Evolutionary conservation across 2,329 filamentous ascomycete species (phyloP).

Genomic region (Didymella pomorum): DNA sequence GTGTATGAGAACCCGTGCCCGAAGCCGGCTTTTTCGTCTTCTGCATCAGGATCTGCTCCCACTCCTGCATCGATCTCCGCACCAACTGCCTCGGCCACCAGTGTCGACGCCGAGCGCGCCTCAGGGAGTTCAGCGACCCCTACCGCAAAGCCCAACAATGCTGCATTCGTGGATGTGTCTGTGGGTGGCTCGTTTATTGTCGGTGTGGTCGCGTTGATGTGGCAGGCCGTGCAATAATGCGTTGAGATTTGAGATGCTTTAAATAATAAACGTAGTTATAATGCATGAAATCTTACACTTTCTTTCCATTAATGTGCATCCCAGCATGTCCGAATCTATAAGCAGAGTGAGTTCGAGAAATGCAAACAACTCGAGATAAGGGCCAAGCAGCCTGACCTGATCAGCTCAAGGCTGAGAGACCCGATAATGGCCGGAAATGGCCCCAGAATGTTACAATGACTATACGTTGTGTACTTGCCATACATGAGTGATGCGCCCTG

Average conservation of each 20-base stretch:
- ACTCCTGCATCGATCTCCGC: background rate
- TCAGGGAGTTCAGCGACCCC: background rate
- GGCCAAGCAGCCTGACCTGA: no score
- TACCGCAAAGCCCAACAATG: background rate
- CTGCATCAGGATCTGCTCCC: background rate
- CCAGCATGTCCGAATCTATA: no score
- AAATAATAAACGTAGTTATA: no score
- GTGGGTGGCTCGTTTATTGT: background rate
- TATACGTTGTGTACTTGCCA: no score
- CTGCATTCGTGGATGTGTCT: background rate
- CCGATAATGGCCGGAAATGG: no score
- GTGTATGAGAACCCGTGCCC: constrained; percentile 6
- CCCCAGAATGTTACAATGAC: no score
- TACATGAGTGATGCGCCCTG: no score
- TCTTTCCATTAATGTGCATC: no score
- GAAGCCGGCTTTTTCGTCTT: background rate
- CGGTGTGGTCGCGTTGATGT: background rate
- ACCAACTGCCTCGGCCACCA: background rate
- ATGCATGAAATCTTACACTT: no score
- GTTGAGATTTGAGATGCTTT: background rate
- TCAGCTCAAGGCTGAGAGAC: no score
- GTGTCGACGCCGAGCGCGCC: background rate
- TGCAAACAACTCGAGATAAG: no score
- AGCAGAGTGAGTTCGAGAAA: no score
- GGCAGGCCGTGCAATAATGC: background rate